These are phyloP conservation scores for Didymosphaeria variabile DNA, from an alignment of 2,329 filamentous ascomycete species.

Conservation along the genomic window DNA sequence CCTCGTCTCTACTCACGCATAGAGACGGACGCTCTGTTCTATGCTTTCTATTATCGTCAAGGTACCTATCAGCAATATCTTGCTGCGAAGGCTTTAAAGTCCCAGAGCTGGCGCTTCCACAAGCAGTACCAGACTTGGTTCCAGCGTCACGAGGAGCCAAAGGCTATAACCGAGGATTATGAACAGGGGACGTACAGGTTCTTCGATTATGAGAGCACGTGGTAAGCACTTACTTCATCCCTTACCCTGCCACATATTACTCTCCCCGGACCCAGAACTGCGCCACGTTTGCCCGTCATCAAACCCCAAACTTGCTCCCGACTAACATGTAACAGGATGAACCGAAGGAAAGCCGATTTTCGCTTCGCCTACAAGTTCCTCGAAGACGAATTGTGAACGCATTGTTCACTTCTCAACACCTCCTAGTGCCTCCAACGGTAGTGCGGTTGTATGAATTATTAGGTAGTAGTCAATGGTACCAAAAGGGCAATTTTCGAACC, in stretches of 20 bases:
- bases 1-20: conserved; percentile 86
- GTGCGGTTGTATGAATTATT: conserved; percentile 45
- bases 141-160: conserved; percentile 96
- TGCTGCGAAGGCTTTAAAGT: conserved; percentile 95
- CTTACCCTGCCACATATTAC: conserved; percentile 6
- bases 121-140: conserved; percentile 99
- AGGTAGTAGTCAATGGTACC: conserved; percentile 41
- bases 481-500: conserved; percentile 25
- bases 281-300: conserved; percentile 12
- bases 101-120: conserved; percentile 98
- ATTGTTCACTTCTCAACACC: conserved; percentile 5
- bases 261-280: conserved; percentile 14
- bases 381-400: conserved; percentile 80
- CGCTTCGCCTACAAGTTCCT: conserved; percentile 98
- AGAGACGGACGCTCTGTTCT: conserved; percentile 96
- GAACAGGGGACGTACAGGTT: conserved; percentile 99
- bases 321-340: conserved; percentile 78
- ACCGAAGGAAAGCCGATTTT: conserved; percentile 95
- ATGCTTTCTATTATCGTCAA: conserved; percentile 99
- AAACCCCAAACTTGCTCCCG: conserved; percentile 19
- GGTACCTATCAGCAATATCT: conserved; percentile 95
- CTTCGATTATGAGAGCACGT: conserved; percentile 99
- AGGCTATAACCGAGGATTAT: conserved; percentile 97
- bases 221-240: conserved; percentile 63
- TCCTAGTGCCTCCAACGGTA: conserved; percentile 19